These are phyloP conservation scores for Aspergillus texensis DNA, from an alignment of 2,329 filamentous ascomycete species.

Conservation along the genomic window DNA sequence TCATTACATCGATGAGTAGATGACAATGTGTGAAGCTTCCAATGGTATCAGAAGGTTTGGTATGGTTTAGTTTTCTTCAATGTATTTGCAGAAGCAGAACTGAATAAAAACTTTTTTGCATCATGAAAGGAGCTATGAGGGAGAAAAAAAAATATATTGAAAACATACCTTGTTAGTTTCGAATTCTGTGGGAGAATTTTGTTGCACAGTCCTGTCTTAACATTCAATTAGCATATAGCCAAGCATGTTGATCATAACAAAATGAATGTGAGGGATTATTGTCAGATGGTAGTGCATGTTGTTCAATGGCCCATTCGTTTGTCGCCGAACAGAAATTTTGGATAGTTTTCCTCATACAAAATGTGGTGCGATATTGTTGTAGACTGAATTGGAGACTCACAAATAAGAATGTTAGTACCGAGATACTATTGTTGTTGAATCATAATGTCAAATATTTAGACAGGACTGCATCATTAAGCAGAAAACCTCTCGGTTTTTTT, in stretches of 20 bases:
- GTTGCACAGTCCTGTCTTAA: not conserved
- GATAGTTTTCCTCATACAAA: constrained; percentile 54
- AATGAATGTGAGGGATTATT: constrained; percentile 15
- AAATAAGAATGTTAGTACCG: constrained; percentile 24
- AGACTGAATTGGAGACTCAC: constrained; percentile 27
- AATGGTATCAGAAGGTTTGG: constrained; percentile 53
- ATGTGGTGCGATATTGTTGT: constrained; percentile 1
- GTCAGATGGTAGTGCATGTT: constrained; percentile 67
- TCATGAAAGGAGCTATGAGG: constrained; percentile 37
- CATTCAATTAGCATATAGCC: constrained; percentile 13
- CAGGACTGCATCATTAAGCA: constrained; percentile 25
- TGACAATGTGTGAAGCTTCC: constrained; percentile 14
- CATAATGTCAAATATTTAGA: not conserved
- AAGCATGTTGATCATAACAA: constrained; percentile 1
- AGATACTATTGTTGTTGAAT: not conserved
- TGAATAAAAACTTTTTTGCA: constrained; percentile 56
- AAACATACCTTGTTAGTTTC: constrained; percentile 19
- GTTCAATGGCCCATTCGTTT: constrained; percentile 57
- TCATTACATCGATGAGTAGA: not conserved
- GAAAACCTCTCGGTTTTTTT: constrained; percentile 8
- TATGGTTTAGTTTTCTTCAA: constrained; percentile 63
- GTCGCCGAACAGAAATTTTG: constrained; percentile 58
- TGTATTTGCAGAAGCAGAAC: constrained; percentile 64
- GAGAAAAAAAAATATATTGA: constrained; percentile 3
- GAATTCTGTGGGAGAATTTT: not conserved